Evolutionary conservation across 768 basidiomycete species (phyloP), one percentile per base, ranked within the genome.

Genomic region (Macrocybe gigantea): DNA sequence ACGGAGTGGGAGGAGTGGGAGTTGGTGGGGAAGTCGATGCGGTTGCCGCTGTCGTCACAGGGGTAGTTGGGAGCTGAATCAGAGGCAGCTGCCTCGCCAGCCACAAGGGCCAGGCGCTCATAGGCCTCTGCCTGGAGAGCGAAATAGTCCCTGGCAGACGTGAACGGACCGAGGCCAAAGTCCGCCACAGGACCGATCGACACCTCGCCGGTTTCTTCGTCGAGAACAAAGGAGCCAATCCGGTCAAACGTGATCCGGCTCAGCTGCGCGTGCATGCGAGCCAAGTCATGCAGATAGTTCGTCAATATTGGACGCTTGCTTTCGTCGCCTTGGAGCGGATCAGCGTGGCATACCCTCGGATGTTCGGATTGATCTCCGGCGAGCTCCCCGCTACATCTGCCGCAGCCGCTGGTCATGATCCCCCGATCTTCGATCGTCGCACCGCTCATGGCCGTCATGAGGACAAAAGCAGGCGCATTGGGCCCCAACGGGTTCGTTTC

Each of bases 351-450:
- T 22, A 22, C 22, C 22, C 22, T 22, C 22, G 22, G 22, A 22
- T 22, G 22, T 22, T 22, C 22, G 22, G 22, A 22, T 22, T 22
- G 22, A 22, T 22, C 22, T 22, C 22, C 22, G 22, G 22, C 22
- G 22, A 22, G 22, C 22, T 22, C 22, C 22, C 22, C 22, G 22
- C 22, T 22, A 22, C 22, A 22, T 22, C 22, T 22, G 43, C 55
- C 42, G 46, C 56, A n/a, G 41, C 56, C 38, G 50, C 54, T 41
- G 55, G 61, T 49, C 64, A 55, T 51, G 66, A 72, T 66, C 12
- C 70, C 70, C 45, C 65, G 66, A 49, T 72, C 70, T 46, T 68
- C 70, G 35, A 72, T 70, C 10, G 70, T 70, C 40, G 63, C 66
- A 2, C 70, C 70, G 8, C 57, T 62, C 45, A 70, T 62, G 2